phyloP scores from a whole-genome alignment of 2,329 filamentous ascomycete species.

The Colletotrichum caudatum region DNA sequence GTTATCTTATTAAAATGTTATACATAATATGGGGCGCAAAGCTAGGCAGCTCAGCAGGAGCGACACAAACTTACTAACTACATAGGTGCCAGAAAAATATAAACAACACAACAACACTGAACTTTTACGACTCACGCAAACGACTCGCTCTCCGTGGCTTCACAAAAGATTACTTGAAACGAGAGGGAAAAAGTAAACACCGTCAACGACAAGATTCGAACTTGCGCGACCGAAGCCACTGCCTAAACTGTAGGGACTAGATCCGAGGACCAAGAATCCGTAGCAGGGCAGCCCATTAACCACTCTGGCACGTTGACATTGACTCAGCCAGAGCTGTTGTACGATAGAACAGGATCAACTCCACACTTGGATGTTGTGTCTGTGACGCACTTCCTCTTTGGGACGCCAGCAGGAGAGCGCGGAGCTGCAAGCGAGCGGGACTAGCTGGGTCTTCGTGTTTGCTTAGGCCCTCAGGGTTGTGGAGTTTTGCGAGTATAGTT shows the following conservation, averaged over 20 bases:
- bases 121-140: background rate
- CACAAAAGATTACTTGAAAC: background rate
- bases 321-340: background rate
- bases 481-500: background rate
- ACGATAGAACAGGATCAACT: background rate
- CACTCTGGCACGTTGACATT: conserved; percentile 40
- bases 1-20: too few species aligned
- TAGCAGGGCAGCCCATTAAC: conserved; percentile 42
- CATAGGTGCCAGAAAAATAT: background rate
- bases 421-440: conserved; percentile 16
- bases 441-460: conserved; percentile 16
- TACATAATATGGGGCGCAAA: too few species aligned
- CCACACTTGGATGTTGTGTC: background rate
- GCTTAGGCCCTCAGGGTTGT: conserved; percentile 12
- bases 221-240: conserved; percentile 42
- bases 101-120: background rate
- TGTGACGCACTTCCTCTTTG: conserved; percentile 13
- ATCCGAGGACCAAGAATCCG: conserved; percentile 1
- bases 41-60: too few species aligned
- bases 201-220: conserved; percentile 42
- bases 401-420: conserved; percentile 31
- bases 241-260: conserved; percentile 23
- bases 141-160: background rate
- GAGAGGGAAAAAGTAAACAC: background rate
- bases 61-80: background rate